These are phyloP conservation scores for Blumeriella jaapii DNA, from an alignment of 2,329 filamentous ascomycete genomes.

Conservation along the genomic window DNA sequence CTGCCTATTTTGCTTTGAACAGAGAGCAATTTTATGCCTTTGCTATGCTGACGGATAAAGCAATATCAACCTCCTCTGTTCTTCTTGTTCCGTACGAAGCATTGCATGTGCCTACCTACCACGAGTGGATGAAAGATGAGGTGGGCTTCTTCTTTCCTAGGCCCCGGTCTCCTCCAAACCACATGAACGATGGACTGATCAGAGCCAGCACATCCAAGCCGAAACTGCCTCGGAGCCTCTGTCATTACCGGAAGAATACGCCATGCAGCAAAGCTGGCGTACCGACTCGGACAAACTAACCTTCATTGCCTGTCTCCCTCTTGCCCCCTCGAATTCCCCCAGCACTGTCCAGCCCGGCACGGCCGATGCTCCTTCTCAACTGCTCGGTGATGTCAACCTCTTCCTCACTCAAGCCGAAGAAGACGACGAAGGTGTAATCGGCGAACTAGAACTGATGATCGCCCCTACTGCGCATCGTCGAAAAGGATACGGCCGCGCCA, in stretches of 20 bases:
- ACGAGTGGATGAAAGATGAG: constrained; percentile 71
- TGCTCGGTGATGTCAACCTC: constrained; percentile 70
- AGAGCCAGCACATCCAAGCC: constrained; percentile 55
- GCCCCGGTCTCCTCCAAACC: not conserved
- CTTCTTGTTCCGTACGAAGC: constrained; percentile 76
- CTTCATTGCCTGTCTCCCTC: constrained; percentile 61
- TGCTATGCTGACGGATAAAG: constrained; percentile 32
- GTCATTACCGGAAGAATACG: constrained; percentile 69
- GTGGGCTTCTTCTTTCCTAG: constrained; percentile 5
- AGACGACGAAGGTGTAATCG: constrained; percentile 32
- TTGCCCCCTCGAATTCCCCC: not conserved
- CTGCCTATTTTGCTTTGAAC: no score
- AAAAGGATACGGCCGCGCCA: constrained; percentile 51
- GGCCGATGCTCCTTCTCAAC: constrained; percentile 43
- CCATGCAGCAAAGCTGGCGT: constrained; percentile 85
- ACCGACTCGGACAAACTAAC: constrained; percentile 76
- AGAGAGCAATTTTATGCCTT: no score
- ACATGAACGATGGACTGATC: not conserved
- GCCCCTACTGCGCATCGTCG: constrained; percentile 46
- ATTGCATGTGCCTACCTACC: constrained; percentile 74
- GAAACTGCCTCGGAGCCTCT: constrained; percentile 83
- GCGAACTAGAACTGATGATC: constrained; percentile 83
- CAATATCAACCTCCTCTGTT: constrained; percentile 50
- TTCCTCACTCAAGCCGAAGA: constrained; percentile 55
- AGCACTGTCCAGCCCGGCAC: constrained; percentile 3